Evolutionary conservation across 345 rosid genomes (phyloP).

Genomic region (Garcia nutans): DNA sequence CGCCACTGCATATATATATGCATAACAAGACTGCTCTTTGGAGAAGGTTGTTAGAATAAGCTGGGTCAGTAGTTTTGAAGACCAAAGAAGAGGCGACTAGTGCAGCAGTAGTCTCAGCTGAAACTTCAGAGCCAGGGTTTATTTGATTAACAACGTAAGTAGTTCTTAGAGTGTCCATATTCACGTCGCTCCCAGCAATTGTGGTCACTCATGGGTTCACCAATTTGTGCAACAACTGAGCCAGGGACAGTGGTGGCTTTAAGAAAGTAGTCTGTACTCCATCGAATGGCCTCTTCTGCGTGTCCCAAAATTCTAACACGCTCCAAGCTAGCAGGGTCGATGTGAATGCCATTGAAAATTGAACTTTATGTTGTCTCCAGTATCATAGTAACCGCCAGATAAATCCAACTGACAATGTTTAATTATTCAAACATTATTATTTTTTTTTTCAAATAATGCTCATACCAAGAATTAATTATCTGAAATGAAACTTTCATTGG

Average conservation of each 20-base stretch:
- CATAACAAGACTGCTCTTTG: slow-evolving; percentile 8
- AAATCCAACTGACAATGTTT: slow-evolving; percentile 14
- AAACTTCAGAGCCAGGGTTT: slow-evolving; percentile 24
- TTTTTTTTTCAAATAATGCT: no score
- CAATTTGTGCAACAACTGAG: slow-evolving; percentile 20
- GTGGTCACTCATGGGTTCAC: slow-evolving; percentile 23
- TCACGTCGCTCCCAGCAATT: slow-evolving; percentile 33
- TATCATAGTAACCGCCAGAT: slow-evolving; percentile 31
- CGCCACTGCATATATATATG: no score
- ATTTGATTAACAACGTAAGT: slow-evolving; percentile 18
- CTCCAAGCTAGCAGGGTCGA: slow-evolving; percentile 30
- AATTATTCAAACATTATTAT: no score
- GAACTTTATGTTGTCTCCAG: slow-evolving; percentile 32
- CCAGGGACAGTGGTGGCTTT: slow-evolving; percentile 27
- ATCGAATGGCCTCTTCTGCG: slow-evolving; percentile 16
- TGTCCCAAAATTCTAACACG: slow-evolving; percentile 13
- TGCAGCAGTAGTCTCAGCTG: slow-evolving; percentile 26
- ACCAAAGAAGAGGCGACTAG: slow-evolving; percentile 19
- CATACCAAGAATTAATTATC: background rate
- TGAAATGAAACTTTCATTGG: no score
- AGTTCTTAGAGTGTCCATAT: slow-evolving; percentile 30
- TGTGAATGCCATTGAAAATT: slow-evolving; percentile 29
- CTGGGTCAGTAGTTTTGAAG: background rate
- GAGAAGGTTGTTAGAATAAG: slow-evolving; percentile 15
- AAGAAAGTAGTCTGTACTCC: slow-evolving; percentile 28